Evolutionary conservation across 768 basidiomycete genomes (phyloP).

Genomic region (Boletellus ananiceps): DNA sequence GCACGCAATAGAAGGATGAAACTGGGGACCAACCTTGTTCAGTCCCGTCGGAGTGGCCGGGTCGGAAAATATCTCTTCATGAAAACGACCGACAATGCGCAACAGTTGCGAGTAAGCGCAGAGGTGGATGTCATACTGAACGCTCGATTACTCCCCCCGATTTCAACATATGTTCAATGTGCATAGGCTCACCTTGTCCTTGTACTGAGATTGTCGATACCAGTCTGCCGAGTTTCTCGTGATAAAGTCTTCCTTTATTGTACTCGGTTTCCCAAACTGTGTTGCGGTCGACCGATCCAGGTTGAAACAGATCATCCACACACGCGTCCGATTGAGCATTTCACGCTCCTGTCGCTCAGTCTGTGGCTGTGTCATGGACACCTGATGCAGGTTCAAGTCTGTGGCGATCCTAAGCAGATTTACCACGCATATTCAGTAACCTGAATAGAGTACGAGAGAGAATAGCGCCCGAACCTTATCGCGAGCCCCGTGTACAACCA

Average conservation of each 20-base stretch:
- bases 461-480: conserved; percentile 47
- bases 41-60: conserved; percentile 61
- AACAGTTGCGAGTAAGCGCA: conserved; percentile 69
- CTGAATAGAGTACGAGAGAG: not conserved
- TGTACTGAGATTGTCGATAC: conserved; percentile 67
- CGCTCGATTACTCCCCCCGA: not conserved
- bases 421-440: not conserved
- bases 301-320: conserved; percentile 90
- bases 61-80: conserved; percentile 74
- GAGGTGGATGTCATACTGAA: conserved; percentile 69
- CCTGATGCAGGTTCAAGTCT: conserved; percentile 80
- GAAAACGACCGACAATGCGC: conserved; percentile 67
- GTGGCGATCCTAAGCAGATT: conserved; percentile 67
- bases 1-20: not conserved
- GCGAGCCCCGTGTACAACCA: conserved; percentile 89
- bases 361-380: conserved; percentile 53
- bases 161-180: no score
- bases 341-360: conserved; percentile 78
- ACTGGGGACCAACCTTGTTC: conserved; percentile 48
- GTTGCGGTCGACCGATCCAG: conserved; percentile 84
- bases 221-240: conserved; percentile 69
- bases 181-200: conserved; percentile 40
- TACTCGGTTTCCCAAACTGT: conserved; percentile 86
- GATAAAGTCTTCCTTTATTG: conserved; percentile 80
- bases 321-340: conserved; percentile 76